phyloP scores from a whole-genome alignment of 2,329 filamentous ascomycete species.

The Aspergillus ruber region DNA sequence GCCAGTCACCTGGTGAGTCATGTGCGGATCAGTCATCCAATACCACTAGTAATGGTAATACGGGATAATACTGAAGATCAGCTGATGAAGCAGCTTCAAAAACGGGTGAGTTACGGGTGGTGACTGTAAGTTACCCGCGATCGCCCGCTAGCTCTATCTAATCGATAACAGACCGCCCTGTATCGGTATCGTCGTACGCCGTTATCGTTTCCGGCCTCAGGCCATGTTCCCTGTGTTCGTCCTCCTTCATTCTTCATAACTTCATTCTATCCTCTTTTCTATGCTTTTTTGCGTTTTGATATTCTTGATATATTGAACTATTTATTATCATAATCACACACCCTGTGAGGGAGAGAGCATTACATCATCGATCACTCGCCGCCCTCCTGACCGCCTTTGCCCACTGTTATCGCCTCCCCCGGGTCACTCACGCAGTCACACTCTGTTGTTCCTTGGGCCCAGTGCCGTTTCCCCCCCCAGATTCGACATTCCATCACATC shows the following conservation, averaged over 20 bases:
- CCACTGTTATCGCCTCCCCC: constrained; percentile 25
- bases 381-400: constrained; percentile 29
- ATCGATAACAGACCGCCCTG: constrained; percentile 1
- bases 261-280: background rate
- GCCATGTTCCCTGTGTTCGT: constrained; percentile 4
- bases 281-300: background rate
- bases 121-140: too few relatives aligned
- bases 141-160: background rate
- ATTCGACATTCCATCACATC: constrained; percentile 21
- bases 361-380: background rate
- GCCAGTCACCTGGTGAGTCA: too few relatives aligned
- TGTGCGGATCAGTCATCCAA: too few relatives aligned
- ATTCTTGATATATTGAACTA: background rate
- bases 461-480: constrained; percentile 14
- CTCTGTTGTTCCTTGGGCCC: constrained; percentile 20
- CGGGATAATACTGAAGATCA: too few relatives aligned
- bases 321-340: too few relatives aligned
- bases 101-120: too few relatives aligned
- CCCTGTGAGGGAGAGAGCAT: too few relatives aligned
- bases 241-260: background rate
- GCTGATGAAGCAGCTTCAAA: too few relatives aligned
- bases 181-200: constrained; percentile 1
- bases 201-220: constrained; percentile 6
- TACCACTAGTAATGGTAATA: too few relatives aligned
- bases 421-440: too few relatives aligned